Base-by-base conservation (phyloP, 306 rosid species). In the Aeschynomene evenia region DNA sequence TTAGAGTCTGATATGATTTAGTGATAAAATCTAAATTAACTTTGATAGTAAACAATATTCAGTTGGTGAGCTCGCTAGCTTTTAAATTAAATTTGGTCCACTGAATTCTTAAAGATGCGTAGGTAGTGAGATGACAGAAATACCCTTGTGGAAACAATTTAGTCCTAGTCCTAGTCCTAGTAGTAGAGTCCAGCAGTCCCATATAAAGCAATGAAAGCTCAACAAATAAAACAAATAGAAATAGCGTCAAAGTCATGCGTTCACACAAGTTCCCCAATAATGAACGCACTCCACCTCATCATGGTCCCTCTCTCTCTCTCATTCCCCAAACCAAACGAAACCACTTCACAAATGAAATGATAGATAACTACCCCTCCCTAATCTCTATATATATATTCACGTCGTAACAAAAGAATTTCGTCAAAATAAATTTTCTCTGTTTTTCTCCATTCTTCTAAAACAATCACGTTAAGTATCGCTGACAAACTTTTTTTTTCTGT, bases 221-320 rank as follows among this genome's bases (percentile, higher is more conserved):
- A n/a, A 50, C 31, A 26, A 26, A 26, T 26, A 72, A 71, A 55
- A 65, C 20, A 28, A 46, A 14, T 5, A 4, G 3, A 13, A 12
- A 42, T 43, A 43, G 1, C 15, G 1, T 24, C 63, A 37, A 58
- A 76, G 66, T 43, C 23, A 1, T 29, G 66, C 42, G 58, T 76
- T 69, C 76, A 52, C 80, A 76, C 76, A 7, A 76, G 80, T 76
- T 76, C 51, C 58, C 19, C 68, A 57, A 65, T 57, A 49, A 65
- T 66, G 52, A 56, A 40, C 18, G 23, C 20, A 2, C 54, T 71
- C 67, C 46, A 43, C 61, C 18, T 70, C 72, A 61, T 12, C 48
- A 76, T 0, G 62, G n/a, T n/a, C n/a, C n/a, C n/a, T n/a, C n/a
- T n/a, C n/a, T 55, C 62, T 16, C 37, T 55, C 54, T 31, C 37